Percentiles rank a stretch among this genome's conserved stretches.
Evolutionary conservation across 805 yeast genomes (phyloP).

Genomic region (Kodamaea laetipori): DNA sequence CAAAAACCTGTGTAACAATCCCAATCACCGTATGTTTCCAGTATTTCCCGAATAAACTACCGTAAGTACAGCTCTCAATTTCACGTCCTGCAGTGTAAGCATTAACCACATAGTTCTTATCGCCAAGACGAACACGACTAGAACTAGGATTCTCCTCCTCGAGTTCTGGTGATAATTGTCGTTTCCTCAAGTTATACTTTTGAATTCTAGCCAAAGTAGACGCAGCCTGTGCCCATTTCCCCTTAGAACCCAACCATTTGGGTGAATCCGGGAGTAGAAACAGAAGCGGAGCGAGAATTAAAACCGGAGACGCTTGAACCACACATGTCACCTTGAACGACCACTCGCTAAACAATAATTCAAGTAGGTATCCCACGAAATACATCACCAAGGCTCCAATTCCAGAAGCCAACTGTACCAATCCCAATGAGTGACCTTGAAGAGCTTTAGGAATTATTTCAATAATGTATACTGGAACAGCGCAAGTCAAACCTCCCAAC

Average conservation of each 20-base stretch:
- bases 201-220: slow-evolving; percentile 8
- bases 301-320: slow-evolving; percentile 20
- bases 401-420: slow-evolving; percentile 25
- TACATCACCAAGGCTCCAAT: slow-evolving; percentile 21
- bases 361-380: slow-evolving; percentile 19
- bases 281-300: slow-evolving; percentile 21
- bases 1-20: slow-evolving; percentile 38
- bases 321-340: slow-evolving; percentile 24
- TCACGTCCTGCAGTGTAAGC: slow-evolving; percentile 25
- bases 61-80: slow-evolving; percentile 24
- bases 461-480: slow-evolving; percentile 34
- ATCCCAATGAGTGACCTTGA: slow-evolving; percentile 26
- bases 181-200: neutral
- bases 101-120: slow-evolving; percentile 26
- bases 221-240: slow-evolving; percentile 13
- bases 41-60: slow-evolving; percentile 36
- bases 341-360: slow-evolving; percentile 12
- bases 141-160: neutral
- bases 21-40: slow-evolving; percentile 42
- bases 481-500: slow-evolving; percentile 33
- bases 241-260: slow-evolving; percentile 24
- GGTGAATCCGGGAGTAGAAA: slow-evolving; percentile 36
- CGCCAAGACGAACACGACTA: slow-evolving; percentile 12
- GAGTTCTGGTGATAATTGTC: neutral
- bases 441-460: slow-evolving; percentile 29